These are phyloP conservation scores for Xylaria sp. DNA, from an alignment of 2,329 filamentous ascomycete species.

Conservation along the genomic window DNA sequence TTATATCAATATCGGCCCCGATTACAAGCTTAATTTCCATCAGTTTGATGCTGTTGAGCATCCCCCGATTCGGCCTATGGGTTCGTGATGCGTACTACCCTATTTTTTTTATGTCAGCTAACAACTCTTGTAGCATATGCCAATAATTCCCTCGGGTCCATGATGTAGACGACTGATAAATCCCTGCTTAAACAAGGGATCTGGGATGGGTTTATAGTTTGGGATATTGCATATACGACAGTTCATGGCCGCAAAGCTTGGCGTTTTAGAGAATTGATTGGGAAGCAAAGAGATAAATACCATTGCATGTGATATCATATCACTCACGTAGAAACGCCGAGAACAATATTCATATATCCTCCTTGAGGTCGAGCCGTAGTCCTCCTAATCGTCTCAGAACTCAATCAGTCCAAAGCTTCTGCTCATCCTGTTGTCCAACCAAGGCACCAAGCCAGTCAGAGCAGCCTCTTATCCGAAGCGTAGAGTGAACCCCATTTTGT, in stretches of 20 bases:
- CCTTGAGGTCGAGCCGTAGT: background rate
- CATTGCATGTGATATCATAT: constrained; percentile 15
- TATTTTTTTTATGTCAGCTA: constrained; percentile 30
- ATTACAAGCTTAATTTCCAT: constrained; percentile 89
- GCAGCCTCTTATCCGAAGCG: constrained; percentile 61
- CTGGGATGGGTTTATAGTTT: constrained; percentile 35
- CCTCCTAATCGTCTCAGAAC: background rate
- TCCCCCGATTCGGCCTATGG: constrained; percentile 92
- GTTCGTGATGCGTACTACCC: constrained; percentile 48
- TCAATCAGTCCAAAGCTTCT: constrained; percentile 56
- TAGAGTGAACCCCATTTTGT: constrained; percentile 51
- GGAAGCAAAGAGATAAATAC: constrained; percentile 29
- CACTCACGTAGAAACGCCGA: constrained; percentile 10
- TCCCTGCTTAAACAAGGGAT: constrained; percentile 29
- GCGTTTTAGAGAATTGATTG: constrained; percentile 39
- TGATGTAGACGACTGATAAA: constrained; percentile 61
- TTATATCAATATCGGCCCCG: constrained; percentile 93
- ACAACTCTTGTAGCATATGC: constrained; percentile 71
- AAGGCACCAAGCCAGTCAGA: constrained; percentile 69
- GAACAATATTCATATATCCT: background rate
- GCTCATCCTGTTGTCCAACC: constrained; percentile 55
- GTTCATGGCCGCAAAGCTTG: constrained; percentile 39
- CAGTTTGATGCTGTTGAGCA: constrained; percentile 97
- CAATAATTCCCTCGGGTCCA: constrained; percentile 78
- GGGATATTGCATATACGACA: constrained; percentile 41